These are phyloP conservation scores for Tagetes erecta DNA, from an alignment of 129 eudicot species.

Conservation along the genomic window DNA sequence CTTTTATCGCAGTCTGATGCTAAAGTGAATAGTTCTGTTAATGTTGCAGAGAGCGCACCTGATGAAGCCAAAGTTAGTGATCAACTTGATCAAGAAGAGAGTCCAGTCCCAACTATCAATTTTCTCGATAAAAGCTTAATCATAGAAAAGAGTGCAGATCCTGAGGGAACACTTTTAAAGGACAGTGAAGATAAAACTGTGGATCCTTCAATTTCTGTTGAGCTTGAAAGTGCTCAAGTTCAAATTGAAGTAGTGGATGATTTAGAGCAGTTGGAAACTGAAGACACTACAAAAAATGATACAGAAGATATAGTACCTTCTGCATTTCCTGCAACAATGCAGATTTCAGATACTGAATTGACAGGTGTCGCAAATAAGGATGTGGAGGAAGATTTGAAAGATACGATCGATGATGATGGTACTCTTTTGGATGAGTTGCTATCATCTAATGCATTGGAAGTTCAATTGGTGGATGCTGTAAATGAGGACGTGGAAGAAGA, in stretches of 20 bases:
- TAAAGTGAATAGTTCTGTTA: conserved; percentile 21
- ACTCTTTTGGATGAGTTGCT: conserved; percentile 26
- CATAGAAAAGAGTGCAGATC: conserved; percentile 19
- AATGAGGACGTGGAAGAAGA: conserved; percentile 22
- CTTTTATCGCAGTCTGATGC: conserved; percentile 26
- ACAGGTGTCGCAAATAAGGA: conserved; percentile 16
- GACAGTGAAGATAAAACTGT: conserved; percentile 15
- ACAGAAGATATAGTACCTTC: not conserved
- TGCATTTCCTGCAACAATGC: conserved; percentile 18
- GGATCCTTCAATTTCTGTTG: conserved; percentile 15
- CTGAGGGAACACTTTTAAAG: conserved; percentile 19
- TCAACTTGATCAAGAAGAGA: conserved; percentile 30
- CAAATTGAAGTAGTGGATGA: not conserved
- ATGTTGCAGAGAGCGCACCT: conserved; percentile 28
- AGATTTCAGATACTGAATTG: conserved; percentile 20
- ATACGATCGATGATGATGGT: not conserved
- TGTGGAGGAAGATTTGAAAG: conserved; percentile 20
- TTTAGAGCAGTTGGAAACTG: conserved; percentile 11
- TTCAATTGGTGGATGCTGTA: conserved; percentile 13
- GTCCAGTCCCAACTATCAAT: conserved; percentile 17
- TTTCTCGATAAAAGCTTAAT: conserved; percentile 21
- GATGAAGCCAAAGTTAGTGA: conserved; percentile 17
- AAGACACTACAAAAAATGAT: conserved; percentile 6
- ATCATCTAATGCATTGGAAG: conserved; percentile 3
- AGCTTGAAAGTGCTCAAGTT: conserved; percentile 22